Evolutionary conservation across 208 protist species (phyloP).

Genomic region (Acanthamoeba healyi): DNA sequence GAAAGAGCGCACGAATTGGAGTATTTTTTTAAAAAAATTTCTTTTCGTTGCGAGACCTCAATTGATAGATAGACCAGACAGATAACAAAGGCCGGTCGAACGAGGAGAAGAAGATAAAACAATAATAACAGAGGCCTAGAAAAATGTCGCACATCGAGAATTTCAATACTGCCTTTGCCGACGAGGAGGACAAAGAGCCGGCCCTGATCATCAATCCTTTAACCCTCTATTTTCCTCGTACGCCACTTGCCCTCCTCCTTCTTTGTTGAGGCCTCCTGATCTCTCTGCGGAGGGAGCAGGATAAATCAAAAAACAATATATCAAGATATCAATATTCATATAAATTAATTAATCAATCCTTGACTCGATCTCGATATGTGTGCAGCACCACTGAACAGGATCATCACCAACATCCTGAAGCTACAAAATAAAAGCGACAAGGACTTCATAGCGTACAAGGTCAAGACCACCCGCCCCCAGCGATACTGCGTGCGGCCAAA

Average conservation of each 20-base stretch:
- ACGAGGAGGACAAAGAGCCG: slow-evolving; percentile 15
- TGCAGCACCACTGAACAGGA: slow-evolving; percentile 72
- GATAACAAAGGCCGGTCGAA: too few relatives aligned
- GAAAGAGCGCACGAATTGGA: background rate
- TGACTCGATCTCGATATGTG: background rate
- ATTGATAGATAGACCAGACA: background rate
- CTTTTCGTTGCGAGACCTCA: too few relatives aligned
- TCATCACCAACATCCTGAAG: slow-evolving; percentile 73
- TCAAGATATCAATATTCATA: background rate
- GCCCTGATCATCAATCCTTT: slow-evolving; percentile 66
- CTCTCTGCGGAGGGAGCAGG: too few relatives aligned
- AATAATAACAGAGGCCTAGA: too few relatives aligned
- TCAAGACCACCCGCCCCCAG: slow-evolving; percentile 82
- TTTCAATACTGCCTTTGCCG: slow-evolving; percentile 16
- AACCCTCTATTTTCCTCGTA: slow-evolving; percentile 71
- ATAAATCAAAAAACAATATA: background rate
- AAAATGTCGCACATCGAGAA: slow-evolving; percentile 30
- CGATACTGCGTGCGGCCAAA: slow-evolving; percentile 84
- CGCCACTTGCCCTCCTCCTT: background rate
- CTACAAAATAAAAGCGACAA: slow-evolving; percentile 65
- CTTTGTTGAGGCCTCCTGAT: background rate
- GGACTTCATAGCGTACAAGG: slow-evolving; percentile 80
- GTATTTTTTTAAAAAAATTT: too few relatives aligned
- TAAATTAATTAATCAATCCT: background rate
- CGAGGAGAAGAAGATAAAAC: too few relatives aligned